phyloP scores from a whole-genome alignment of 164 flowering plant genomes.

The Cinnamomum chago region DNA sequence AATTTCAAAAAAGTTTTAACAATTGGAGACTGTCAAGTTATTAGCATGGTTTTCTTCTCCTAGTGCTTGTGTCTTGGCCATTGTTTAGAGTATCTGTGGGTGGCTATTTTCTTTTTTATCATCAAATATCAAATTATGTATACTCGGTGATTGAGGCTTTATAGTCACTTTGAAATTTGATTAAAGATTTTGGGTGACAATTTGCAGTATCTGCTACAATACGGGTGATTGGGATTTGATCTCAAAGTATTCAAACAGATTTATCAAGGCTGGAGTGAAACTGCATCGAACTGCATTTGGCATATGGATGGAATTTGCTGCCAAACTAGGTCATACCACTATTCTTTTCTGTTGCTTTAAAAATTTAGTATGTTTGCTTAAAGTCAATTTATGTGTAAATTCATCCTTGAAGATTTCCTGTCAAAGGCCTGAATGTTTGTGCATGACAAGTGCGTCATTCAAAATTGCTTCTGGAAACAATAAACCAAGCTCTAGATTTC shows the following conservation, averaged over 20 bases:
- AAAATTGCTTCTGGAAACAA: too few relatives aligned
- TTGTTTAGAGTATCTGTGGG: not conserved
- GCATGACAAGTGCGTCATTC: not conserved
- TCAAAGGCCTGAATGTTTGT: not conserved
- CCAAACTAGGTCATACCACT: slow-evolving; percentile 50
- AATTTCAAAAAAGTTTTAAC: too few relatives aligned
- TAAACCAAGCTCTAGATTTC: too few relatives aligned
- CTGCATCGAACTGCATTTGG: slow-evolving; percentile 61
- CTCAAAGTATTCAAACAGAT: slow-evolving; percentile 60
- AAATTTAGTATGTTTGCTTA: too few relatives aligned
- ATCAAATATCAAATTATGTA: not conserved
- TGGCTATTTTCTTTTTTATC: not conserved
- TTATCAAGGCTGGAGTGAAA: slow-evolving; percentile 60
- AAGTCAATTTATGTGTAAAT: too few relatives aligned
- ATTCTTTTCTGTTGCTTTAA: not conserved
- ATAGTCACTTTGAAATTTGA: not conserved
- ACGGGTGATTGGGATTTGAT: slow-evolving; percentile 60
- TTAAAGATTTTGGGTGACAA: not conserved
- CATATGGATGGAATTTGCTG: slow-evolving; percentile 87
- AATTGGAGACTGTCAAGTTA: too few relatives aligned
- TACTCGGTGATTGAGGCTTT: not conserved
- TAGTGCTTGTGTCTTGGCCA: not conserved
- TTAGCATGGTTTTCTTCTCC: not conserved
- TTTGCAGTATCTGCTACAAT: slow-evolving; percentile 69
- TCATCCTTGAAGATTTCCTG: not conserved